phyloP scores from a whole-genome alignment of 352 stramenopile species.

The Pythium aphanidermatum region DNA sequence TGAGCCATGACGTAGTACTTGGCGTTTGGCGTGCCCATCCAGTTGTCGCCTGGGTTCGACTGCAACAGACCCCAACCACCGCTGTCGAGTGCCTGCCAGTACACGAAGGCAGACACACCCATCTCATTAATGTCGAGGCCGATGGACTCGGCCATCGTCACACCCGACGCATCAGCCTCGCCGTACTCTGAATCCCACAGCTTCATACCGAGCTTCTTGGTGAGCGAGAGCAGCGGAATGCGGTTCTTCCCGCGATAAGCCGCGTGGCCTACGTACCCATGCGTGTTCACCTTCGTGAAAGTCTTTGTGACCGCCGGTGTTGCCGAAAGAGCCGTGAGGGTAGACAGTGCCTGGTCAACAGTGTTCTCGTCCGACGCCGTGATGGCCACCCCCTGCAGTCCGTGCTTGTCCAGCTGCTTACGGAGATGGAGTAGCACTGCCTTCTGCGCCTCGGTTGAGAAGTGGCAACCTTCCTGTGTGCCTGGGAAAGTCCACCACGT shows the following conservation, averaged over 20 bases:
- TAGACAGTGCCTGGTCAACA: constrained; percentile 25
- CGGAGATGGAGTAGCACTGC: constrained; percentile 34
- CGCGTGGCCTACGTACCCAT: constrained; percentile 38
- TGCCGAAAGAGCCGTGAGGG: constrained; percentile 24
- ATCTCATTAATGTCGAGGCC: constrained; percentile 53
- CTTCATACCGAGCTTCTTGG: constrained; percentile 24
- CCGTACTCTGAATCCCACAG: constrained; percentile 63
- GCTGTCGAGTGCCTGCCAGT: constrained; percentile 54
- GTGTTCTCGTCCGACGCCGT: constrained; percentile 53
- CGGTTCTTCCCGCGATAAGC: constrained; percentile 39
- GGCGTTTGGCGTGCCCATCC: constrained; percentile 28
- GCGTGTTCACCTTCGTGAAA: constrained; percentile 50
- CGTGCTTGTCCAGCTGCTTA: constrained; percentile 25
- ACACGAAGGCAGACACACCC: constrained; percentile 51
- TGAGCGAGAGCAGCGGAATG: constrained; percentile 24
- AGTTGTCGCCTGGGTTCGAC: constrained; percentile 29
- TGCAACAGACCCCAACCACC: constrained; percentile 50
- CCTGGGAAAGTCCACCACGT: constrained; percentile 42
- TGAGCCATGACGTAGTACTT: constrained; percentile 59
- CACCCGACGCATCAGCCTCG: constrained; percentile 34
- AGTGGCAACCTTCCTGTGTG: constrained; percentile 48
- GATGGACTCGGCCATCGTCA: constrained; percentile 44
- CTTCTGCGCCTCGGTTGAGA: constrained; percentile 34
- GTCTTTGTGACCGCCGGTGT: constrained; percentile 20
- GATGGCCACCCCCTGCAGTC: constrained; percentile 26